phyloP scores from a whole-genome alignment of 2,329 filamentous ascomycete species.

The Fusarium bulbicola region DNA sequence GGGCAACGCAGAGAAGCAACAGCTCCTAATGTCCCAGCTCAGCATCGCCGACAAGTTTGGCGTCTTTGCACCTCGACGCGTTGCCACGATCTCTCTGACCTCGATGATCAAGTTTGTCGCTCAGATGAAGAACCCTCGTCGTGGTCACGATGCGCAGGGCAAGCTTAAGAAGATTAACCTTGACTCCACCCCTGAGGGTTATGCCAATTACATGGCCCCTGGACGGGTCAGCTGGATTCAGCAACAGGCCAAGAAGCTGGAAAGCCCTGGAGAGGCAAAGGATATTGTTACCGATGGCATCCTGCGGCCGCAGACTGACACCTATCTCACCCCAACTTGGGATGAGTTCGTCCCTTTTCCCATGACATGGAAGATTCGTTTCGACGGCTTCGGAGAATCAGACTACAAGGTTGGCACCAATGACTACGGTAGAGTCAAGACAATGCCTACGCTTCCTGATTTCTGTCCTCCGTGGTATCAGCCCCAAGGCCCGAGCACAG shows the following conservation, averaged over 20 bases:
- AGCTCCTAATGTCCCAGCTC: not conserved
- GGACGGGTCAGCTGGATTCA: not conserved
- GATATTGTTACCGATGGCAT: not conserved
- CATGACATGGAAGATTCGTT: slow-evolving; percentile 10
- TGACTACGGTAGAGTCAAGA: not conserved
- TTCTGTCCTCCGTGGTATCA: slow-evolving; percentile 5
- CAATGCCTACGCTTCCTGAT: not conserved
- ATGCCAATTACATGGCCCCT: slow-evolving; percentile 36
- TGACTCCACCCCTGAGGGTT: slow-evolving; percentile 21
- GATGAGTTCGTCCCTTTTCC: slow-evolving; percentile 9
- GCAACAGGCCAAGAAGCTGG: not conserved
- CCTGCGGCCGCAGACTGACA: not conserved
- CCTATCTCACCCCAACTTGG: not conserved
- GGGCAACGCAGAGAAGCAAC: not conserved
- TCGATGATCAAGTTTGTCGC: slow-evolving; percentile 36
- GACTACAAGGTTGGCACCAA: not conserved
- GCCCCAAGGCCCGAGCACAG: not conserved
- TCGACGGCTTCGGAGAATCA: not conserved
- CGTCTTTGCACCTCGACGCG: not conserved
- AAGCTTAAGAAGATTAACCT: slow-evolving; percentile 28
- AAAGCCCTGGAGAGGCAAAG: not conserved
- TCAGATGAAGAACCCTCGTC: slow-evolving; percentile 35
- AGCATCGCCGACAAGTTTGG: slow-evolving; percentile 2
- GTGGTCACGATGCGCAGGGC: slow-evolving; percentile 35
- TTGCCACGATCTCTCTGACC: not conserved